A percentile compares a stretch with the other conserved stretches of the same genome.
phyloP scores from a whole-genome alignment of 495 filamentous ascomycete genomes.

The Sabuloglossum arenarium region DNA sequence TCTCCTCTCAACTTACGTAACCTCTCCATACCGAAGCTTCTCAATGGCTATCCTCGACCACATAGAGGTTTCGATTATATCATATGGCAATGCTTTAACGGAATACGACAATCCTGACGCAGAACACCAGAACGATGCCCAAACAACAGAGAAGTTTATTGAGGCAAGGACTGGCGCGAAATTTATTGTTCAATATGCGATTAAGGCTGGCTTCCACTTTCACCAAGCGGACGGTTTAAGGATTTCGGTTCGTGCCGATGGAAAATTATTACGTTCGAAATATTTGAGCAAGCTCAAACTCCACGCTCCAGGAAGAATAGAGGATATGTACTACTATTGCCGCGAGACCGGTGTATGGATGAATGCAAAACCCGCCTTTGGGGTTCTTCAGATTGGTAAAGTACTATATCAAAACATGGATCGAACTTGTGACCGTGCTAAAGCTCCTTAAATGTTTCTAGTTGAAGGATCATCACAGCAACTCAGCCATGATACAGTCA shows the following conservation, averaged over 20 bases:
- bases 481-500: background rate
- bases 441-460: background rate
- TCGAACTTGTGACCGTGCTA: background rate
- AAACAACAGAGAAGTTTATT: conserved; percentile 4
- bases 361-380: background rate
- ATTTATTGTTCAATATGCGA: conserved; percentile 5
- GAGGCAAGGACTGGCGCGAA: conserved; percentile 8
- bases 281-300: too few species aligned
- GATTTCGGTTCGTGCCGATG: background rate
- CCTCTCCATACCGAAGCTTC: background rate
- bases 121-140: background rate
- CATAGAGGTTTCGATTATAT: background rate
- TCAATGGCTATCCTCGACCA: background rate
- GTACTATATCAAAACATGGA: background rate
- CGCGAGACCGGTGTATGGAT: background rate
- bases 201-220: background rate
- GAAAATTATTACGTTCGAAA: background rate
- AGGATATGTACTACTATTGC: background rate
- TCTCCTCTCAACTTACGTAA: too few species aligned
- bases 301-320: background rate
- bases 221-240: background rate
- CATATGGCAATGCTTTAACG: background rate
- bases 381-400: background rate
- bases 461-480: background rate
- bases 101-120: conserved; percentile 10